Percentiles rank a stretch among this genome's conserved stretches.
Evolutionary conservation across 2,329 filamentous ascomycete genomes (phyloP).

Genomic region (Myriosclerotinia curreyana): DNA sequence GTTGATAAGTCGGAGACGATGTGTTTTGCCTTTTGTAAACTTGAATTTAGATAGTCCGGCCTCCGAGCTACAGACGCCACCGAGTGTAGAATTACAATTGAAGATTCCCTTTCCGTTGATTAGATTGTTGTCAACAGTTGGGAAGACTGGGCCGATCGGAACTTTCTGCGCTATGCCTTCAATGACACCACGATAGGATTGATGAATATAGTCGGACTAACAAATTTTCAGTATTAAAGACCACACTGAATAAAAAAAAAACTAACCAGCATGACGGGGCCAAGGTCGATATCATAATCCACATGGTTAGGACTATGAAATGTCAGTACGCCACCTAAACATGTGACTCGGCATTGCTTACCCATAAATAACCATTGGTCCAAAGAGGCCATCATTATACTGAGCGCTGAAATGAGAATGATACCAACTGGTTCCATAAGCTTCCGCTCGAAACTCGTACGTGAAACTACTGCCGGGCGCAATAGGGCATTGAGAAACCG

Average conservation of each 20-base stretch:
- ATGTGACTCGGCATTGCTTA: background rate
- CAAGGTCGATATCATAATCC: conserved; percentile 60
- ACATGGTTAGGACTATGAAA: conserved; percentile 47
- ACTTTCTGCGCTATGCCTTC: conserved; percentile 8
- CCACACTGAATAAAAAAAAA: background rate
- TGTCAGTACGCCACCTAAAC: background rate
- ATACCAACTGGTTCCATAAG: conserved; percentile 55
- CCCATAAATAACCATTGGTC: conserved; percentile 57
- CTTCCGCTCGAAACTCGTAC: conserved; percentile 29
- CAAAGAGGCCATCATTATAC: conserved; percentile 54
- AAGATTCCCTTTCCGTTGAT: conserved; percentile 33
- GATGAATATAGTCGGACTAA: conserved; percentile 40
- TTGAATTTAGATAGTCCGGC: conserved; percentile 36
- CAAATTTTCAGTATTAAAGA: background rate
- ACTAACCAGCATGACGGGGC: conserved; percentile 43
- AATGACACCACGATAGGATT: conserved; percentile 42
- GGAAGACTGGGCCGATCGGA: conserved; percentile 13
- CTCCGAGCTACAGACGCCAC: conserved; percentile 21
- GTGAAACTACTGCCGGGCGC: conserved; percentile 42
- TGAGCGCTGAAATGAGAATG: conserved; percentile 54
- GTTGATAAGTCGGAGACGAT: conserved; percentile 49
- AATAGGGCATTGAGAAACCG: conserved; percentile 62
- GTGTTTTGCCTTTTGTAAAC: conserved; percentile 43
- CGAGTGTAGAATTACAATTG: conserved; percentile 17
- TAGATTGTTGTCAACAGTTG: conserved; percentile 29